A percentile compares a stretch with the other conserved stretches of the same genome.
These are phyloP conservation scores for Hyphopichia burtonii DNA, from an alignment of 1,139 yeast species.

Conservation along the genomic window DNA sequence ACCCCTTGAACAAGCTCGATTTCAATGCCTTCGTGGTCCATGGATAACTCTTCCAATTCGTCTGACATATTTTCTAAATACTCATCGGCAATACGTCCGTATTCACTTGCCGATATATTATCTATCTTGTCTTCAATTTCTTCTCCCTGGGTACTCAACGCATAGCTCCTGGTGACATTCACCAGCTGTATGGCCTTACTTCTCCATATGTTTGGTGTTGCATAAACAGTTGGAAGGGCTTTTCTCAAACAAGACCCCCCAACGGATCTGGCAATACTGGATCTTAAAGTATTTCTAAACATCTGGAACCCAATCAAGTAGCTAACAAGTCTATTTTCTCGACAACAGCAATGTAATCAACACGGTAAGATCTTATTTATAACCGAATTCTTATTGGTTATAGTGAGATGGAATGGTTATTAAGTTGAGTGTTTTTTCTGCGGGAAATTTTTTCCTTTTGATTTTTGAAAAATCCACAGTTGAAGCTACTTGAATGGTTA, in stretches of 20 bases:
- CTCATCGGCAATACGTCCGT: slow-evolving; percentile 56
- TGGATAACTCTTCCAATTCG: slow-evolving; percentile 62
- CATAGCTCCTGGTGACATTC: slow-evolving; percentile 12
- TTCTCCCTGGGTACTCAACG: slow-evolving; percentile 49
- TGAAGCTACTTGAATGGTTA: too few relatives aligned
- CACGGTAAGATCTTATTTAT: too few relatives aligned
- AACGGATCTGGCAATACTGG: neutral
- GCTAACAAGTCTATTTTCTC: too few relatives aligned
- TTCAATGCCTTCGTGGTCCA: slow-evolving; percentile 59
- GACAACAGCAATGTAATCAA: too few relatives aligned
- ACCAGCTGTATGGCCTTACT: neutral
- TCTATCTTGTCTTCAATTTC: slow-evolving; percentile 51
- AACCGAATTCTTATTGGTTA: neutral
- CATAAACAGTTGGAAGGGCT: neutral
- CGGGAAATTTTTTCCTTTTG: neutral
- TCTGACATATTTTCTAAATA: slow-evolving; percentile 66
- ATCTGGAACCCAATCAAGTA: too few relatives aligned
- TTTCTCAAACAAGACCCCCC: neutral
- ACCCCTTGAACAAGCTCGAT: slow-evolving; percentile 87
- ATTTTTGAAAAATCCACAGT: neutral
- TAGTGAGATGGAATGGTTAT: neutral
- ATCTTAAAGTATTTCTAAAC: slow-evolving; percentile 5
- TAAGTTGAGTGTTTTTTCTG: neutral
- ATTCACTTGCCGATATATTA: slow-evolving; percentile 45
- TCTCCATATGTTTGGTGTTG: neutral